phyloP scores from a whole-genome alignment of 2,329 filamentous ascomycete species.

The Capronia coronata region DNA sequence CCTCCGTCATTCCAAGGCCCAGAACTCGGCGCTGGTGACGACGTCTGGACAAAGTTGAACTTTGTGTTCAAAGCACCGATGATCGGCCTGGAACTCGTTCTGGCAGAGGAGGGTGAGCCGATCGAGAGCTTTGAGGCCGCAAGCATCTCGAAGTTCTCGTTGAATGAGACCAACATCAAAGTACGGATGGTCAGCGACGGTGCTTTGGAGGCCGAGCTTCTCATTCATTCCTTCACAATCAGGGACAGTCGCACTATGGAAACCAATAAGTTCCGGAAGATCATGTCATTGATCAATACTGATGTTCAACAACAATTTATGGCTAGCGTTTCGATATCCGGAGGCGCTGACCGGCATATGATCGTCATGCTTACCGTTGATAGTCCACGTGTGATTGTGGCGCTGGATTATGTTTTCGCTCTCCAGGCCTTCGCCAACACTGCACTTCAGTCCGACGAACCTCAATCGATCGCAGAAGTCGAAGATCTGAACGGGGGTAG shows the following conservation, averaged over 20 bases:
- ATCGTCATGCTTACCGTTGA: constrained; percentile 92
- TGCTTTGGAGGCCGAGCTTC: constrained; percentile 83
- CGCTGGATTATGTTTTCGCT: constrained; percentile 89
- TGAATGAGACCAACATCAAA: constrained; percentile 89
- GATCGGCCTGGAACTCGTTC: constrained; percentile 79
- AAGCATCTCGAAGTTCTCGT: constrained; percentile 86
- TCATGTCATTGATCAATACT: constrained; percentile 95
- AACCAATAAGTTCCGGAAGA: constrained; percentile 92
- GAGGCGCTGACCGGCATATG: constrained; percentile 70
- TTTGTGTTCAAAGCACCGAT: constrained; percentile 83
- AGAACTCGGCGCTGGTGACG: constrained; percentile 61
- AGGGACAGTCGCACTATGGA: constrained; percentile 82
- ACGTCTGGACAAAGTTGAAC: constrained; percentile 88
- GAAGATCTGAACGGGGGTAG: constrained; percentile 40
- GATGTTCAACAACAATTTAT: constrained; percentile 92
- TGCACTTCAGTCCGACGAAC: constrained; percentile 52
- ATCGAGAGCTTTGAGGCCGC: constrained; percentile 71
- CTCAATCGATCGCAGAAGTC: constrained; percentile 45
- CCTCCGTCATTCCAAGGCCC: constrained; percentile 55
- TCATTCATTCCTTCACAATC: constrained; percentile 92
- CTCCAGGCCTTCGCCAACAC: constrained; percentile 75
- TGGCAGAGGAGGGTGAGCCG: constrained; percentile 66
- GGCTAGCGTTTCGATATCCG: constrained; percentile 90
- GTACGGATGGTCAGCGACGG: constrained; percentile 87
- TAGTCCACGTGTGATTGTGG: constrained; percentile 89